These are phyloP conservation scores for Tetracladium marchalianum DNA, from an alignment of 495 filamentous ascomycete species.

Conservation along the genomic window DNA sequence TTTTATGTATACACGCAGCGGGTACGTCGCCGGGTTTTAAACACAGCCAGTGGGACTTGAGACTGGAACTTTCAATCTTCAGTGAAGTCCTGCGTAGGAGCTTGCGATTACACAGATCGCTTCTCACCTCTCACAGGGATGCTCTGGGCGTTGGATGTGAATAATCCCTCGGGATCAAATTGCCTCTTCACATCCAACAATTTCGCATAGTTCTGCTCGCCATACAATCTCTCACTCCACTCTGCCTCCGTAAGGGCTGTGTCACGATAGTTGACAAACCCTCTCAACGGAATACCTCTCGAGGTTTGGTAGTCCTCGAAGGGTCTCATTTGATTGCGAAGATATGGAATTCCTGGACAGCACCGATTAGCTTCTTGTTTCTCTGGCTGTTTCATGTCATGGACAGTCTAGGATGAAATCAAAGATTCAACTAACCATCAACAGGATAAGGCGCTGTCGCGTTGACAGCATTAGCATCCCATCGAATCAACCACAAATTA, in stretches of 20 bases:
- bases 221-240: slow-evolving; percentile 3
- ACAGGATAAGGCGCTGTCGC: not conserved
- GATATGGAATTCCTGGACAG: not conserved
- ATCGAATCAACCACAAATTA: not conserved
- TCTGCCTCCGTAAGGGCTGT: not conserved
- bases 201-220: not conserved
- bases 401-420: no score
- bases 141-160: slow-evolving; percentile 1
- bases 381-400: no score
- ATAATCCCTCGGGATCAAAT: not conserved
- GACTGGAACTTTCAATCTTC: no score
- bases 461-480: not conserved
- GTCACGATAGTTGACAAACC: slow-evolving; percentile 4
- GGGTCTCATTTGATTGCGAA: not conserved
- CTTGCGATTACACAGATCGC: no score
- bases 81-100: no score
- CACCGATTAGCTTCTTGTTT: no score
- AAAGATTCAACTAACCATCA: not conserved
- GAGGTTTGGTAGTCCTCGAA: not conserved
- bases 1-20: no score
- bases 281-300: not conserved
- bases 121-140: not conserved
- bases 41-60: no score
- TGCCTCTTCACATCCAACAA: not conserved
- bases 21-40: no score